Percentiles rank a stretch among this genome's conserved stretches.
These are phyloP conservation scores for Rubus idaeus DNA, from an alignment of 306 rosid genomes.

Conservation along the genomic window DNA sequence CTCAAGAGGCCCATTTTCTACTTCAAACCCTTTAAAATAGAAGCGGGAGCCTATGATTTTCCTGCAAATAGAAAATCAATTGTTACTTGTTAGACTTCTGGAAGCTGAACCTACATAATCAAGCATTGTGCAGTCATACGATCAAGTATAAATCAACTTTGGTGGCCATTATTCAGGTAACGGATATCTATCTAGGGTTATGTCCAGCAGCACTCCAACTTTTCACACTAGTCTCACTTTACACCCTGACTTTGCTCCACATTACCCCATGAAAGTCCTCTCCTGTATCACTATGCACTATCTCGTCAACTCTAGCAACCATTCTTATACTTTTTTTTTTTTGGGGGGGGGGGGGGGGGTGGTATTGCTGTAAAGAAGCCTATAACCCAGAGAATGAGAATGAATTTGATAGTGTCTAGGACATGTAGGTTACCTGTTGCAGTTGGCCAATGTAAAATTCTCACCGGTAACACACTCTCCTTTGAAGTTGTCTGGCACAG, in stretches of 20 bases:
- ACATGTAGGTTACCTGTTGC: constrained; percentile 52
- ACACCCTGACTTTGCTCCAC: background rate
- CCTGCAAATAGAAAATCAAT: constrained; percentile 31
- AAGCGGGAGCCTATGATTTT: constrained; percentile 63
- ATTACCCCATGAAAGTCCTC: background rate
- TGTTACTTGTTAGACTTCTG: constrained; percentile 2
- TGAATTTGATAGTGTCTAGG: background rate
- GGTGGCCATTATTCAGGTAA: background rate
- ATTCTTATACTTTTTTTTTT: no score
- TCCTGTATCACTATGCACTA: background rate
- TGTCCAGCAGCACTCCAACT: background rate
- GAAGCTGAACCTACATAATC: background rate
- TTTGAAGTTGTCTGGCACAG: constrained; percentile 57
- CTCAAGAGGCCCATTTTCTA: constrained; percentile 50
- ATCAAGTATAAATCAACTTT: background rate
- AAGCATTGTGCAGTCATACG: background rate
- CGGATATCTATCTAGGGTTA: background rate
- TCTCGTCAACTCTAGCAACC: background rate
- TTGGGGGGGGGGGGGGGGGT: no score
- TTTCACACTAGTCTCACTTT: background rate
- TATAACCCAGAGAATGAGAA: background rate
- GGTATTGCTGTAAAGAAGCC: no score
- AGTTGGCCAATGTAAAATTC: constrained; percentile 57
- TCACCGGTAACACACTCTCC: constrained; percentile 65
- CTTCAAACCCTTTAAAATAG: constrained; percentile 50